These are phyloP conservation scores for Dactylellina haptotyla DNA, from an alignment of 2,329 filamentous ascomycete species.

Conservation along the genomic window DNA sequence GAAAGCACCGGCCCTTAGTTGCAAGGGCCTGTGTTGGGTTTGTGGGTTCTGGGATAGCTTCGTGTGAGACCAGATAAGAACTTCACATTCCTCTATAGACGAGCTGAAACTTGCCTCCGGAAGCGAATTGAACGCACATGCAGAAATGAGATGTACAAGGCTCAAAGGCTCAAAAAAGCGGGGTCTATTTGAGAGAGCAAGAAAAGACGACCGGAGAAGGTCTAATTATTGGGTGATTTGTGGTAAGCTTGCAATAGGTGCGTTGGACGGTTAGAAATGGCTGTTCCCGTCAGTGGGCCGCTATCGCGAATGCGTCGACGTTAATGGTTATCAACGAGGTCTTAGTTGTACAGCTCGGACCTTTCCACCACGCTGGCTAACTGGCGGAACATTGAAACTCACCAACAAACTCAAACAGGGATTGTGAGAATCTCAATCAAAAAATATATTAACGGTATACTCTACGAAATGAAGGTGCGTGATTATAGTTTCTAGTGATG, in stretches of 20 bases:
- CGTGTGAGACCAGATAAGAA: neutral
- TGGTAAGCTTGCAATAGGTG: conserved; percentile 19
- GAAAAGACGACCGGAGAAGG: conserved; percentile 21
- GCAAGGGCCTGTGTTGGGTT: neutral
- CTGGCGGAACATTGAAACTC: conserved; percentile 9
- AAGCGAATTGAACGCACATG: conserved; percentile 20
- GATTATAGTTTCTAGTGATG: conserved; percentile 21
- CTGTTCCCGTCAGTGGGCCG: conserved; percentile 29
- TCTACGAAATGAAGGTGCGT: neutral
- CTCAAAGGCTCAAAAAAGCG: too few relatives aligned
- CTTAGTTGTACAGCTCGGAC: conserved; percentile 44
- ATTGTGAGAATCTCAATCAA: conserved; percentile 23
- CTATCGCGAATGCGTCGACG: conserved; percentile 51
- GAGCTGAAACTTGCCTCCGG: conserved; percentile 21
- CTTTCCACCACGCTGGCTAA: conserved; percentile 4
- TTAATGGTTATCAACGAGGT: conserved; percentile 33
- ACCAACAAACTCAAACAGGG: conserved; percentile 11
- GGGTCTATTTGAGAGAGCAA: neutral
- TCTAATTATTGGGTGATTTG: conserved; percentile 10
- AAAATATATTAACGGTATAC: conserved; percentile 21
- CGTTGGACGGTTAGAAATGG: conserved; percentile 52
- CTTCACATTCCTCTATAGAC: conserved; percentile 20
- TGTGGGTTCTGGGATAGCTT: conserved; percentile 23
- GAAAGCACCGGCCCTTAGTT: neutral
- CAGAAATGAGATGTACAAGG: conserved; percentile 17